Conservation (phyloP, 1,284 basidiomycete genomes). For the Leucoagaricus sp. region DNA sequence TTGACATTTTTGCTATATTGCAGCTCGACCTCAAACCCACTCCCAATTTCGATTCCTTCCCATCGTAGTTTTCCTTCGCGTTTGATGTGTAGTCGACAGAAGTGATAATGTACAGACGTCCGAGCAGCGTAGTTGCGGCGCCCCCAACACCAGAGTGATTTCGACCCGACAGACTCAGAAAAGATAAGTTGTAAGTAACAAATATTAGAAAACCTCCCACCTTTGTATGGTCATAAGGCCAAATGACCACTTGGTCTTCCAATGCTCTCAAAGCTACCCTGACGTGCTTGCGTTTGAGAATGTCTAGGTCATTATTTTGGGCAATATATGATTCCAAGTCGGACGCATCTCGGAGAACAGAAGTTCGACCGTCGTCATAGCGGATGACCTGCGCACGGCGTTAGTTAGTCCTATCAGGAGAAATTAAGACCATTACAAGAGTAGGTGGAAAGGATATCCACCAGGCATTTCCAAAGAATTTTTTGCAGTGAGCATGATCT, state of each 20-base stretch:
- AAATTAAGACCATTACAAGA: constrained; percentile 43
- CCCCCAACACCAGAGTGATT: constrained; percentile 43
- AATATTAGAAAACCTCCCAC: constrained; percentile 27
- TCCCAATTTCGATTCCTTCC: constrained; percentile 62
- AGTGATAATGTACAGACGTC: constrained; percentile 48
- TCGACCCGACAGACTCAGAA: constrained; percentile 46
- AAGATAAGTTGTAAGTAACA: background rate
- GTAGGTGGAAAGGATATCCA: constrained; percentile 80
- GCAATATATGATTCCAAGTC: constrained; percentile 63
- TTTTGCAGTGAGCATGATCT: constrained; percentile 38
- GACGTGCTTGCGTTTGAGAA: constrained; percentile 58
- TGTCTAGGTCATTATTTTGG: constrained; percentile 61
- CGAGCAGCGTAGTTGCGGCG: constrained; percentile 50
- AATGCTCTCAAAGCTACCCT: constrained; percentile 69
- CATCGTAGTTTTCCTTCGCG: constrained; percentile 58
- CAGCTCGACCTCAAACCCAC: constrained; percentile 70
- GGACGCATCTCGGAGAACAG: constrained; percentile 47
- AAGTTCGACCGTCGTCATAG: constrained; percentile 65
- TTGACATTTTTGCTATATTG: constrained; percentile 55
- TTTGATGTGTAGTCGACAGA: constrained; percentile 56
- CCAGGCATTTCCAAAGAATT: constrained; percentile 75
- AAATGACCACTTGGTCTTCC: constrained; percentile 63
- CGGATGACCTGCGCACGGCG: constrained; percentile 54
- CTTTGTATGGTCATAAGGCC: constrained; percentile 65
- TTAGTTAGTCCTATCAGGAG: background rate